Evolutionary conservation across 768 basidiomycete species (phyloP), one percentile per base, ranked within the genome.

Genomic region (Trametes gibbosa): DNA sequence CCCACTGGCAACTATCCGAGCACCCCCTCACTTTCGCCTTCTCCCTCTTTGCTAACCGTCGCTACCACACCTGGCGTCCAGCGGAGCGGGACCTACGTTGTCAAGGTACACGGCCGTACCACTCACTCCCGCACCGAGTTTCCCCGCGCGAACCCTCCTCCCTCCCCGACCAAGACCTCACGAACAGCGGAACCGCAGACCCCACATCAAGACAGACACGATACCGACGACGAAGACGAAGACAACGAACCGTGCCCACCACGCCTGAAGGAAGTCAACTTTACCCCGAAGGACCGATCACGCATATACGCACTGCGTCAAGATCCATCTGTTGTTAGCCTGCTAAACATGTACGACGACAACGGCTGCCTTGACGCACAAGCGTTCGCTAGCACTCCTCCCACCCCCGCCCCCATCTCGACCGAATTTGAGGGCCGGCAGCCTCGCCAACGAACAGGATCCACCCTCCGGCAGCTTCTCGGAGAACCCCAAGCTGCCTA

Each of bases 301-400:
- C 82, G 87, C 27, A 74, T 87, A 10, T 71, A 81, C 13, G 74
- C 80, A 21, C 77, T 92, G 46, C 85, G 85, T 43, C 84, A 85
- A 25, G 89, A 92, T 61, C 89, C 90, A 3, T 92, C 90, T 21
- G 87, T 92, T 27, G 86, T 79, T 14, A 91, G 86, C 64, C 74
- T 92, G 23, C 73, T 92, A 35, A 79, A 84, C 55, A 75, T 90
- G 62, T 92, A 91, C 64, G 89, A 91, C 64, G 83, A 88, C 4
- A 76, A 87, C 54, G 90, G 90, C 17, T 79, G 80, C 51, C 75
- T 92, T 25, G 77, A 84, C 16, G 75, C 78, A 4, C 70, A 79
- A 37, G 82, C 81, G 8, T 92, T 92, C 68, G 85, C 86, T 0
- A 89, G 89, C 64, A 73, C 84, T 46, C 71, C 81, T 60, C 66